Percentiles rank a stretch among this genome's conserved stretches.
Evolutionary conservation across 805 yeast genomes (phyloP).

Genomic region (Hagleromyces aurorensis): DNA sequence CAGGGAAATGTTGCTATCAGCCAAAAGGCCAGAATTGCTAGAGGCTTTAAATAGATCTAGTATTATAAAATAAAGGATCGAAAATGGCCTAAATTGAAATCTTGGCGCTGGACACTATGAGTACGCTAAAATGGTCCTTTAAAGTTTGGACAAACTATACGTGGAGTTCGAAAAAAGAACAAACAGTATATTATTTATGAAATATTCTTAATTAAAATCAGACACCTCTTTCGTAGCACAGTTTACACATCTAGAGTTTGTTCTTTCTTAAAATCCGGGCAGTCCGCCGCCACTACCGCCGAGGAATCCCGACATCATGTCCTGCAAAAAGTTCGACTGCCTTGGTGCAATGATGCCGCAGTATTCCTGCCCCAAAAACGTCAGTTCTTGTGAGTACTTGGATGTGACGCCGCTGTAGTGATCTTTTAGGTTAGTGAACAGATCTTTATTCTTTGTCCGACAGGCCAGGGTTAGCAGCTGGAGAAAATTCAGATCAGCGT

Average conservation of each 20-base stretch:
- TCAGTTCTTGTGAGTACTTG: slow-evolving; percentile 36
- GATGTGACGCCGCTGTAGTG: slow-evolving; percentile 37
- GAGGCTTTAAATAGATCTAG: slow-evolving; percentile 54
- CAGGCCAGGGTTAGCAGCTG: slow-evolving; percentile 59
- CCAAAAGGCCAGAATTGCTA: slow-evolving; percentile 60
- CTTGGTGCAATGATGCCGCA: slow-evolving; percentile 50
- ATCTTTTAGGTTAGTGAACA: slow-evolving; percentile 45
- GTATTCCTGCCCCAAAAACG: slow-evolving; percentile 51
- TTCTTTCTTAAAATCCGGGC: slow-evolving; percentile 2
- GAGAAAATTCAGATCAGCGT: slow-evolving; percentile 54
- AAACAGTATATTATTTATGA: too few species aligned
- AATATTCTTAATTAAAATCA: not conserved
- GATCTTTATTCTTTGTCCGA: slow-evolving; percentile 42
- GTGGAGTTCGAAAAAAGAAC: too few species aligned
- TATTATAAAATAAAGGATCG: slow-evolving; percentile 32
- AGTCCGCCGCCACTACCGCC: slow-evolving; percentile 31
- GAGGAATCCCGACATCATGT: slow-evolving; percentile 67
- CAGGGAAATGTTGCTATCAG: slow-evolving; percentile 44
- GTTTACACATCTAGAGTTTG: not conserved
- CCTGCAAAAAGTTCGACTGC: slow-evolving; percentile 52
- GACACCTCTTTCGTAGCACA: not conserved
- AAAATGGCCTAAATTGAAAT: too few species aligned
- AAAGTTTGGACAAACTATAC: too few species aligned
- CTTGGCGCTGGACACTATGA: too few species aligned
- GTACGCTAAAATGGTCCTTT: too few species aligned